Percentiles rank a stretch among this genome's conserved stretches.
Evolutionary conservation across 2,329 filamentous ascomycete genomes (phyloP).

Genomic region (Penicillium glabrum): DNA sequence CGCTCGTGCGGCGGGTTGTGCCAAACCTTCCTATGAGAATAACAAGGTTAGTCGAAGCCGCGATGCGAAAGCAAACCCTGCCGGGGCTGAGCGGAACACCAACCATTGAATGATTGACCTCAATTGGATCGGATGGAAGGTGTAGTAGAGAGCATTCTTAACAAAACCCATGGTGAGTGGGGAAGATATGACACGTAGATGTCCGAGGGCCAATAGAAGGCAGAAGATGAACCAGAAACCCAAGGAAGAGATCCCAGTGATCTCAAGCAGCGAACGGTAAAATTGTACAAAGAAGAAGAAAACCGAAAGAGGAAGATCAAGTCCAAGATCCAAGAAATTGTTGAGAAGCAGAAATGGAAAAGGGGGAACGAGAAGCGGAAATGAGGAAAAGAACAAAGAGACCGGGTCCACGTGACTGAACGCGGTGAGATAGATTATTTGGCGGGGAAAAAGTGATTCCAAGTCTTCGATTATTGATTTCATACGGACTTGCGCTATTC

Average conservation of each 20-base stretch:
- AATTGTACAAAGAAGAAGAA: conserved; percentile 8
- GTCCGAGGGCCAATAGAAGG: conserved; percentile 4
- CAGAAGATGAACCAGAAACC: conserved; percentile 8
- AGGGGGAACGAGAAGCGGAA: neutral
- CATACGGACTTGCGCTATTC: neutral
- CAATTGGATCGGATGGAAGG: conserved; percentile 74
- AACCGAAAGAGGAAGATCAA: neutral
- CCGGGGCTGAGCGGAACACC: conserved; percentile 18
- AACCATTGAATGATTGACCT: conserved; percentile 88
- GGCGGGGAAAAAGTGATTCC: neutral
- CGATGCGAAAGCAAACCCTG: neutral
- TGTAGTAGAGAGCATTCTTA: conserved; percentile 65
- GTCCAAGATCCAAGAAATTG: neutral
- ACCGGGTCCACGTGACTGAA: neutral
- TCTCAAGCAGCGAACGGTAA: neutral
- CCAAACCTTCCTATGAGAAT: conserved; percentile 77
- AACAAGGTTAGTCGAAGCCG: neutral
- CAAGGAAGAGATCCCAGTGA: neutral
- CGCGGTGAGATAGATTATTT: neutral
- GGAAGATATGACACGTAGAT: conserved; percentile 7
- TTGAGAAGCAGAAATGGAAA: conserved; percentile 11
- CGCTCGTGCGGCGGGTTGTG: conserved; percentile 90
- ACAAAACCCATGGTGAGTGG: conserved; percentile 40
- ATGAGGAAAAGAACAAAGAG: conserved; percentile 1
- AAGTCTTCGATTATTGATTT: neutral